Evolutionary conservation across 2,329 filamentous ascomycete species (phyloP).

Genomic region (Aspergillus texensis): DNA sequence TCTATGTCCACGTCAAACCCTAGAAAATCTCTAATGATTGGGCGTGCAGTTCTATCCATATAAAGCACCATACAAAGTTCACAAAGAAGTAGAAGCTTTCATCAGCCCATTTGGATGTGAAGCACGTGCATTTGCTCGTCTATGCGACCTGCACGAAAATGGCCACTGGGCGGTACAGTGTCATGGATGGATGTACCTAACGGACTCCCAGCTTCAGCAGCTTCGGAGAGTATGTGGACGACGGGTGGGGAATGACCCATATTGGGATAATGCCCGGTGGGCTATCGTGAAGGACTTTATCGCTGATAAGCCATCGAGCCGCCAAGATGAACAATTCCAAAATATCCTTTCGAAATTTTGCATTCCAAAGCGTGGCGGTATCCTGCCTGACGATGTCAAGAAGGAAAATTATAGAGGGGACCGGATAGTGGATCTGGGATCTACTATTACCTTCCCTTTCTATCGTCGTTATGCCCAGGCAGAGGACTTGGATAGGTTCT

Average conservation of each 20-base stretch:
- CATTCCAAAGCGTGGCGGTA: not conserved
- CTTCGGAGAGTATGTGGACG: not conserved
- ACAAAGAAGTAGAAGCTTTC: not conserved
- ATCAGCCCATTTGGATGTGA: not conserved
- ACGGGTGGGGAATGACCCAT: not conserved
- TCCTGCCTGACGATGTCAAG: conserved; percentile 1
- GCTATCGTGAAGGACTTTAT: conserved; percentile 8
- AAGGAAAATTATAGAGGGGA: not conserved
- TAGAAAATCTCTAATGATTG: not conserved
- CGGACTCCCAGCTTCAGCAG: not conserved
- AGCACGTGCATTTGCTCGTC: conserved; percentile 5
- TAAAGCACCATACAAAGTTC: not conserved
- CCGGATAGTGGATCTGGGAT: conserved; percentile 2
- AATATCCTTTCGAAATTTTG: not conserved
- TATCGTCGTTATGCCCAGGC: not conserved
- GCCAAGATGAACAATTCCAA: not conserved
- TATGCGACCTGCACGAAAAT: conserved; percentile 2
- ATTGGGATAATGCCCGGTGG: not conserved
- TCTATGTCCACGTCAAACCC: not conserved
- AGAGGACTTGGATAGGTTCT: too few species aligned
- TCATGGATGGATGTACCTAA: conserved; percentile 6
- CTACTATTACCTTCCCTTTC: conserved; percentile 1
- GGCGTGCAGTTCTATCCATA: not conserved
- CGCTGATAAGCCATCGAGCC: not conserved
- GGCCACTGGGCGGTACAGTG: conserved; percentile 1